phyloP scores from a whole-genome alignment of 2,329 filamentous ascomycete genomes.

The Herpotrichia juniperi region DNA sequence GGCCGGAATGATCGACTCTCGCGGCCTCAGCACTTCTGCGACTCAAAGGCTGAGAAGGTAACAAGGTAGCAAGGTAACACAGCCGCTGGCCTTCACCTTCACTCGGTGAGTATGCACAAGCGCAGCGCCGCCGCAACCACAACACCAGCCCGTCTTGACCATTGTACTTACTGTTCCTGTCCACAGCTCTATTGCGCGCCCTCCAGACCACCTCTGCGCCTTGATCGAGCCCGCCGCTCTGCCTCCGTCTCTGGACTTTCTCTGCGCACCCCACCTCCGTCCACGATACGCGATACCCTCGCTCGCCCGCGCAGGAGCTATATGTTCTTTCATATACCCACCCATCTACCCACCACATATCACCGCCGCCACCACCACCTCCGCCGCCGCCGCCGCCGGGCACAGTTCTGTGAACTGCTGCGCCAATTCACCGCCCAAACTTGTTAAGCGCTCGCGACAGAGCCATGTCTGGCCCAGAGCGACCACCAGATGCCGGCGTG shows the following conservation, averaged over 20 bases:
- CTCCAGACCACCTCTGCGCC: neutral
- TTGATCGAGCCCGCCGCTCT: conserved; percentile 4
- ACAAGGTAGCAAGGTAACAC: too few relatives aligned
- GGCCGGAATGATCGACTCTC: conserved; percentile 36
- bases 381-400: conserved; percentile 2
- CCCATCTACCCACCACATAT: conserved; percentile 4
- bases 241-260: neutral
- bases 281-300: conserved; percentile 7
- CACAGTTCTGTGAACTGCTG: conserved; percentile 5
- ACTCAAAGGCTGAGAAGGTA: conserved; percentile 37
- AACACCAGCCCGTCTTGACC: conserved; percentile 1
- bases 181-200: conserved; percentile 13
- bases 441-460: conserved; percentile 5
- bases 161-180: conserved; percentile 3
- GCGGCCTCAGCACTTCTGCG: conserved; percentile 28
- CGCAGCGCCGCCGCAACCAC: conserved; percentile 7
- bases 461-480: conserved; percentile 40
- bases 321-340: conserved; percentile 15
- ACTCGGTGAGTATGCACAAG: conserved; percentile 20
- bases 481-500: conserved; percentile 23
- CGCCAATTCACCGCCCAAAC: neutral
- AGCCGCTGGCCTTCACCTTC: conserved; percentile 12
- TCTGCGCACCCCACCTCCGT: conserved; percentile 1
- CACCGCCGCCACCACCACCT: conserved; percentile 7
- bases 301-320: conserved; percentile 10